Base-by-base conservation (phyloP, 1,284 basidiomycete species). In the Marasmius oreades region DNA sequence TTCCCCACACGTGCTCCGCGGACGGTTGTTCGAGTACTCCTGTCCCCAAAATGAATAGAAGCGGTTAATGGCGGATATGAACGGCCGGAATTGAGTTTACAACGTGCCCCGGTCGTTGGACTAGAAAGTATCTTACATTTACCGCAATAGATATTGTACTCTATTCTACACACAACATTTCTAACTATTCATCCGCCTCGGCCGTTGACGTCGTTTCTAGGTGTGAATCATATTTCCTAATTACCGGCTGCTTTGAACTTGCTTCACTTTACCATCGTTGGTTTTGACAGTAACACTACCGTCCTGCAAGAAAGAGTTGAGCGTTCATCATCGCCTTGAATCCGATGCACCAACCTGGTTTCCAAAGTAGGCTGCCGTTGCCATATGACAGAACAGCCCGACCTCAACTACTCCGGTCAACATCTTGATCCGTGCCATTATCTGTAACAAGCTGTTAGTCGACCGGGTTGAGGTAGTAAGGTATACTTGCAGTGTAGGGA, bases 331-430 rank as follows among this genome's bases (percentile, higher is more conserved):
- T 31, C 10, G 28, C 10, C 28, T 31, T 10, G n/a, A 31, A 31
- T 10, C 10, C 28, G 28, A 5, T 31, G 10, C 28, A 31, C 28
- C 10, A 57, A 91, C 90, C 75, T 87, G 81, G 66, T 97, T 96
- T 18, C 96, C 96, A 75, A 98, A 99, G 79, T 98, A 99, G 10
- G 95, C 95, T 0, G 93, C 94, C 70, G 90, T 85, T n/a, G 91
- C 93, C 81, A 98, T 89, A 55, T 86, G 78, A 68, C 92, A 95
- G 78, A 99, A 99, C 22, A 99, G 73, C 0, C 97, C 97, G 33
- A 98, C 97, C 72, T 99, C 96, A 31, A 98, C 90, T 11, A 99
- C 94, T 56, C 97, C 96, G 1, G 96, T 98, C 53, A 97, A 77
- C 80, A 95, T 83, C 76, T 94, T 95, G 67, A 95, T 87, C 59